Evolutionary conservation across 2,329 filamentous ascomycete genomes (phyloP).

Genomic region (Pseudocercospora eumusae): DNA sequence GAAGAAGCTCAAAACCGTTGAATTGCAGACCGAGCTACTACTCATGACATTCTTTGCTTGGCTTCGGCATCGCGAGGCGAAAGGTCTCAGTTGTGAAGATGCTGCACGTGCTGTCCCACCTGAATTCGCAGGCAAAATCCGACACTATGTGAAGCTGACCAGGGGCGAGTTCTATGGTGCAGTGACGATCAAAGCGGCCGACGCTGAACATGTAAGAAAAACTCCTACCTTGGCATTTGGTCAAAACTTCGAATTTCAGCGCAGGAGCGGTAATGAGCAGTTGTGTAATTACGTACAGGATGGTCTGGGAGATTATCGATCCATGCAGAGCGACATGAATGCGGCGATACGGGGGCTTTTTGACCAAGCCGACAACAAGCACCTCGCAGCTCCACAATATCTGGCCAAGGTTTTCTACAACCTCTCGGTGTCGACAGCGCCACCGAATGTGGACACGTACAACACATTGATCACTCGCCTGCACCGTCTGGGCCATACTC

Average conservation of each 20-base stretch:
- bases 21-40: constrained; percentile 45
- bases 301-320: constrained; percentile 40
- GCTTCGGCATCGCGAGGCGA: constrained; percentile 23
- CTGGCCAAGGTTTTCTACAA: constrained; percentile 59
- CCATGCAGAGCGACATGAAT: constrained; percentile 32
- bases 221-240: background rate
- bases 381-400: constrained; percentile 23
- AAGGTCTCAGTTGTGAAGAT: constrained; percentile 17
- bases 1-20: constrained; percentile 48
- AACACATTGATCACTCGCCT: constrained; percentile 72
- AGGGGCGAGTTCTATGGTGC: background rate
- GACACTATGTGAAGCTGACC: background rate
- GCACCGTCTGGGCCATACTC: constrained; percentile 35
- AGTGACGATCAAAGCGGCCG: constrained; percentile 15
- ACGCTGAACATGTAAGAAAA: constrained; percentile 7
- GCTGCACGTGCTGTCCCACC: constrained; percentile 31
- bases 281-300: constrained; percentile 44
- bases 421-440: constrained; percentile 61
- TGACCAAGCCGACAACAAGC: constrained; percentile 23
- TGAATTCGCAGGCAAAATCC: constrained; percentile 27
- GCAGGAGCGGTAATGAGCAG: constrained; percentile 19
- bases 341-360: constrained; percentile 31
- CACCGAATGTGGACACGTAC: constrained; percentile 67
- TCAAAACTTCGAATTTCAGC: background rate
- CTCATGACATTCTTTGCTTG: constrained; percentile 41